Evolutionary conservation across 2,329 filamentous ascomycete genomes (phyloP), one percentile per base, ranked within the genome.

Genomic region (Hymenotorrendiella dingleyae): DNA sequence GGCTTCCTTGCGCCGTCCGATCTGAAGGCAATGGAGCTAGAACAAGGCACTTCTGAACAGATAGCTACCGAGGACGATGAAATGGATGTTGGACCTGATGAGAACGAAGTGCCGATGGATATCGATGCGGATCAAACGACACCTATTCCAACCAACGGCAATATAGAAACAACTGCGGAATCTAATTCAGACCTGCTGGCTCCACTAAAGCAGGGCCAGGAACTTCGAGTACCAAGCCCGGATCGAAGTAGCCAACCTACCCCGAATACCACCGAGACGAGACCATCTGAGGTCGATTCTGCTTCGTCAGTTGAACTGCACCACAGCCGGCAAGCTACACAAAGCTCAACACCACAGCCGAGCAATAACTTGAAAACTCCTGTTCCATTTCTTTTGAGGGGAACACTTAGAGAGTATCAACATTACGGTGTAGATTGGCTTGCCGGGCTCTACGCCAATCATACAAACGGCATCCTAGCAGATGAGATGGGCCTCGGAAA

Each of bases 401-500:
- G 93, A 16, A 94, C 80, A 1, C 69, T 98, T 9, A 85, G 94
- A 62, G 91, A 95, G 62, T 98, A 98, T 59, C 93, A 98, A 56
- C 93, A 96, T 58, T 86, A 87, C 58, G 94, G 93, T n/a, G 69
- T 98, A 6, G 93, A 98, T 62, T 98, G 93, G 93, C 80, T 98
- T 35, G 89, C 90, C 2, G 87, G 89, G 0, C 74, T 98, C 1
- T 97, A 98, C 61, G 82, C 82, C 12, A 94, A 93, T 51, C 84
- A 85, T 50, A 95, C 91, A 20, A 98, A 97, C 58, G 93, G 93
- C 17, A 98, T 98, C 42, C 70, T 98, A 16, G 93, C 93, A 1
- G 94, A 98, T 60, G 93, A 98, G 62, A 98, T 98, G 93, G 93
- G 93, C 50, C 75, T 98, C 3, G 93, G 93, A 7, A 98, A 98